Conservation (phyloP, 2,329 filamentous ascomycete genomes). For the Pseudogymnoascus sp. region DNA sequence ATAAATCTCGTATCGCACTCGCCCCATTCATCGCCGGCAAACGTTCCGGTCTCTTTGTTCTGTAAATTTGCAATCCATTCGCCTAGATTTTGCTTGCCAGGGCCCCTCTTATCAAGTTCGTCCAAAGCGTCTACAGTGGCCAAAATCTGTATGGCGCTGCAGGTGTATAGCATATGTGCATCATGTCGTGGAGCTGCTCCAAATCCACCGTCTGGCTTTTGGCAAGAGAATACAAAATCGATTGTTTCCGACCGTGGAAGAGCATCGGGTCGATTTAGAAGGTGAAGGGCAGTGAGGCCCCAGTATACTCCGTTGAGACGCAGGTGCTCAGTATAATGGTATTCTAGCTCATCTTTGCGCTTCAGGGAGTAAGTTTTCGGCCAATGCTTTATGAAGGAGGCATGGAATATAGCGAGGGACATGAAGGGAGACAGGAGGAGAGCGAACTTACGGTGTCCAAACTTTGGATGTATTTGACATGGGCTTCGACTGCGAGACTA, state of each 20-base stretch:
- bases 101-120: slow-evolving; percentile 65
- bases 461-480: slow-evolving; percentile 88
- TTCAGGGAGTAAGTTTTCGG: slow-evolving; percentile 34
- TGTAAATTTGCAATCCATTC: slow-evolving; percentile 79
- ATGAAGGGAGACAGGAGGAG: slow-evolving; percentile 19
- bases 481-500: slow-evolving; percentile 39
- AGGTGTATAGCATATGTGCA: slow-evolving; percentile 91
- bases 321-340: slow-evolving; percentile 95
- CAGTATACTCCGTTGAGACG: slow-evolving; percentile 95
- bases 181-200: slow-evolving; percentile 91
- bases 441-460: slow-evolving; percentile 65
- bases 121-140: slow-evolving; percentile 78
- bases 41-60: slow-evolving; percentile 73
- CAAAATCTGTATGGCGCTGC: slow-evolving; percentile 89
- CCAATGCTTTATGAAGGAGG: slow-evolving; percentile 18
- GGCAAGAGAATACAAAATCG: slow-evolving; percentile 90
- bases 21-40: slow-evolving; percentile 92
- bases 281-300: slow-evolving; percentile 82
- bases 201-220: slow-evolving; percentile 83
- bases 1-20: slow-evolving; percentile 93
- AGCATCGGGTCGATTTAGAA: slow-evolving; percentile 73
- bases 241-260: slow-evolving; percentile 75
- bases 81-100: slow-evolving; percentile 54
- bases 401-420: slow-evolving; percentile 14
- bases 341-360: slow-evolving; percentile 90